Conservation (phyloP, 2,329 filamentous ascomycete species). For the Sclerotinia sclerotiorum region DNA sequence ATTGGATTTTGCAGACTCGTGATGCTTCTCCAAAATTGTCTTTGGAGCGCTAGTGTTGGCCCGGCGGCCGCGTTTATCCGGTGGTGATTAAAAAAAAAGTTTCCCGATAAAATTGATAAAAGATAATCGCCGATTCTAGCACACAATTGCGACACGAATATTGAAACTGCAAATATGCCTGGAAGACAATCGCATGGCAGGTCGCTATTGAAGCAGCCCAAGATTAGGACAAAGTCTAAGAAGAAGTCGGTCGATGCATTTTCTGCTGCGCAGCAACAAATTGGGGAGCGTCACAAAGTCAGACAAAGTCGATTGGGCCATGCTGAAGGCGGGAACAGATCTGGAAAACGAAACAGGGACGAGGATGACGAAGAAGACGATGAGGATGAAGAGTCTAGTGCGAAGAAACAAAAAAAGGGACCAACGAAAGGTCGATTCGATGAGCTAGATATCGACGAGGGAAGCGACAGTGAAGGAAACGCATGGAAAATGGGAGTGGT, state of each 20-base stretch:
- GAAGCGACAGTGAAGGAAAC: constrained; percentile 68
- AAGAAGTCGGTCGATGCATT: constrained; percentile 54
- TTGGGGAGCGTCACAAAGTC: constrained; percentile 53
- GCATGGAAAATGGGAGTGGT: constrained; percentile 67
- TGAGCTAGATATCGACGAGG: constrained; percentile 54
- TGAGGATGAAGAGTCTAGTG: constrained; percentile 42
- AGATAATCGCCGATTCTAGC: constrained; percentile 17
- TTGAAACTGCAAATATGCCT: constrained; percentile 35
- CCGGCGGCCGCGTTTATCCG: constrained; percentile 32
- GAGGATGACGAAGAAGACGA: constrained; percentile 51
- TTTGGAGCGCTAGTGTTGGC: constrained; percentile 4
- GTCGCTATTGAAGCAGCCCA: constrained; percentile 37
- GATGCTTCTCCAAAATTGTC: constrained; percentile 21
- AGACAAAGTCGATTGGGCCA: constrained; percentile 59
- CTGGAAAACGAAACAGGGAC: constrained; percentile 43
- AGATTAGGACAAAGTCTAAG: constrained; percentile 49
- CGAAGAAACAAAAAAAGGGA: constrained; percentile 40
- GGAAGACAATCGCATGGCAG: constrained; percentile 42
- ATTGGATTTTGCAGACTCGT: constrained; percentile 11
- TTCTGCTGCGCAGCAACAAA: constrained; percentile 60
- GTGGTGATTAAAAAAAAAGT: constrained; percentile 30
- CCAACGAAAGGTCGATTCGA: constrained; percentile 38
- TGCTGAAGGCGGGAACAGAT: constrained; percentile 45
- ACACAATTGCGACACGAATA: constrained; percentile 9
- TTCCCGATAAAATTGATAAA: constrained; percentile 32